Evolutionary conservation across 768 basidiomycete genomes (phyloP).

Genomic region (Cystobasidium tubakii): DNA sequence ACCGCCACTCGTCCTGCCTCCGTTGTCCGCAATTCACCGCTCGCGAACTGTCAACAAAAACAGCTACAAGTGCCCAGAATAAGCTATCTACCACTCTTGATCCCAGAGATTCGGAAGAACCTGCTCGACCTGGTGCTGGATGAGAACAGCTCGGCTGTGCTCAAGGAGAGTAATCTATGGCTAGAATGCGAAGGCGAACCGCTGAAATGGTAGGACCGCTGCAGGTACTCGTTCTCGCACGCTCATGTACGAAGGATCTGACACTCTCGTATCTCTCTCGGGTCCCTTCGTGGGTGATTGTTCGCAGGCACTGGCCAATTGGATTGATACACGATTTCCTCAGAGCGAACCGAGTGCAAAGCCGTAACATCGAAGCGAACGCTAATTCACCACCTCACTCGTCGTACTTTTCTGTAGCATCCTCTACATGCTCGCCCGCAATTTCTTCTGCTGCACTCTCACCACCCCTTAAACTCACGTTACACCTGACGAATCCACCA

Average conservation of each 20-base stretch:
- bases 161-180: slow-evolving; percentile 94
- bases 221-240: background rate
- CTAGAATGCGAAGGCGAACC: slow-evolving; percentile 69
- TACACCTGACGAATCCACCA: slow-evolving; percentile 83
- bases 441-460: slow-evolving; percentile 46
- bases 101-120: slow-evolving; percentile 80
- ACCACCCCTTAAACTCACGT: slow-evolving; percentile 54
- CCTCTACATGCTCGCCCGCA: slow-evolving; percentile 13
- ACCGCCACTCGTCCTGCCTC: background rate
- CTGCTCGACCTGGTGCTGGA: slow-evolving; percentile 89
- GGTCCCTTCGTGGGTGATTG: background rate
- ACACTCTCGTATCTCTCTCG: background rate
- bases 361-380: background rate
- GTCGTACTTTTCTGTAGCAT: slow-evolving; percentile 58
- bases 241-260: background rate
- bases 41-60: background rate
- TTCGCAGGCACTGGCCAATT: slow-evolving; percentile 88
- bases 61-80: slow-evolving; percentile 70
- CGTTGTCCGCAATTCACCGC: too few species aligned
- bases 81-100: slow-evolving; percentile 82
- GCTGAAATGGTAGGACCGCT: slow-evolving; percentile 70
- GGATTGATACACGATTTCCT: slow-evolving; percentile 84
- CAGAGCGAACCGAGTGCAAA: slow-evolving; percentile 49
- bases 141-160: slow-evolving; percentile 64
- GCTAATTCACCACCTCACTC: slow-evolving; percentile 49